Evolutionary conservation across 1,284 basidiomycete species (phyloP).

Genomic region (Puccinia hordei): DNA sequence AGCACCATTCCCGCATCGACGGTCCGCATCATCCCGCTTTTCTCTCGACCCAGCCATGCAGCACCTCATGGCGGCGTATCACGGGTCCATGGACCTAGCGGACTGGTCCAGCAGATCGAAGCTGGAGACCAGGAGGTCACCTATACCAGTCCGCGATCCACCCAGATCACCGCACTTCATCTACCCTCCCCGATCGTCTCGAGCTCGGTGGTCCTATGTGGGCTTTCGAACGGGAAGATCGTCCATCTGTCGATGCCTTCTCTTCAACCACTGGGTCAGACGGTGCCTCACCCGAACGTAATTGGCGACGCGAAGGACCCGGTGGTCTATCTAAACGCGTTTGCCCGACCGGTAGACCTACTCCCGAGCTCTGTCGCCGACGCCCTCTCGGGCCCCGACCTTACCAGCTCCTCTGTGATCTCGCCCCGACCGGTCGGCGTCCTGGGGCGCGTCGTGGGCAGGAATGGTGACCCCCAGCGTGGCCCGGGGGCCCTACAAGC

Average conservation of each 20-base stretch:
- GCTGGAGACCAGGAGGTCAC: background rate
- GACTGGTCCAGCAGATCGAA: conserved; percentile 4
- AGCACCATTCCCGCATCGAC: conserved; percentile 8
- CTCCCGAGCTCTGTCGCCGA: conserved; percentile 1
- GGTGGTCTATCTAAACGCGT: conserved; percentile 18
- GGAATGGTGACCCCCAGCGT: conserved; percentile 22
- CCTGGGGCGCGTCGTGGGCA: conserved; percentile 30
- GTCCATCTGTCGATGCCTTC: conserved; percentile 41
- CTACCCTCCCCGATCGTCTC: conserved; percentile 27
- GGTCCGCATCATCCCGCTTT: conserved; percentile 37
- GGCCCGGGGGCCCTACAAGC: background rate
- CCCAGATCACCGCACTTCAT: conserved; percentile 45
- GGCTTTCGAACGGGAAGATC: conserved; percentile 38
- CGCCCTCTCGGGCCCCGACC: background rate
- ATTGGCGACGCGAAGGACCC: background rate
- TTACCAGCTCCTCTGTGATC: background rate
- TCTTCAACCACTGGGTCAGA: conserved; percentile 33
- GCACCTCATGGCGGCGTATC: conserved; percentile 35
- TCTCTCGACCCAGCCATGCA: conserved; percentile 30
- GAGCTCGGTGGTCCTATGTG: conserved; percentile 23
- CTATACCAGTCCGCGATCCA: conserved; percentile 26
- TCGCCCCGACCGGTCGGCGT: conserved; percentile 17
- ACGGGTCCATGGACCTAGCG: conserved; percentile 25
- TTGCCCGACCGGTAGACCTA: conserved; percentile 15
- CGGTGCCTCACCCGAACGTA: conserved; percentile 4